Evolutionary conservation across 202 grass and related monocot species (phyloP).

Genomic region (Eragrostis tef): DNA sequence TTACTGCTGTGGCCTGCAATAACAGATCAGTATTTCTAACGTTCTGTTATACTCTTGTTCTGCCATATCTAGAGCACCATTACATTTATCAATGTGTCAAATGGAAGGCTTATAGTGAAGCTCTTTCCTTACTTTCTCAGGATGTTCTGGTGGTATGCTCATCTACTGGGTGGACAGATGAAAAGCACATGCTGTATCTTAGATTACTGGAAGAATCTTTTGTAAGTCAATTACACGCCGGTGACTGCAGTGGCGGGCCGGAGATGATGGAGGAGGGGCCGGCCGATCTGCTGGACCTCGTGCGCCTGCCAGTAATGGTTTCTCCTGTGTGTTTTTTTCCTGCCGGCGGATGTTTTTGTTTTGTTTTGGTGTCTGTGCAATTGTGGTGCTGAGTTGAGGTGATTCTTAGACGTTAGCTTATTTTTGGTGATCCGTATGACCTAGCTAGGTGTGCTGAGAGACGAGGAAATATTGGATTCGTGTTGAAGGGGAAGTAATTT

Average conservation of each 20-base stretch:
- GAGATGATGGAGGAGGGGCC: conserved; percentile 48
- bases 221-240: conserved; percentile 55
- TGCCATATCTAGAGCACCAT: background rate
- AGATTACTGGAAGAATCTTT: conserved; percentile 78
- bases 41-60: background rate
- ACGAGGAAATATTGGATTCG: background rate
- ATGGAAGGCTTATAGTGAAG: conserved; percentile 4
- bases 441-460: background rate
- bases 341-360: background rate
- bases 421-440: background rate
- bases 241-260: conserved; percentile 16
- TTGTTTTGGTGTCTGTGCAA: background rate
- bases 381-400: background rate
- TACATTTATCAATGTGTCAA: background rate
- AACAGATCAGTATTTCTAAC: background rate
- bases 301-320: conserved; percentile 43
- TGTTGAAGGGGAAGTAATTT: background rate
- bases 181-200: conserved; percentile 82
- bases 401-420: background rate
- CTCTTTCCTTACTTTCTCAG: conserved; percentile 50
- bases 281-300: conserved; percentile 41
- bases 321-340: background rate
- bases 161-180: conserved; percentile 76
- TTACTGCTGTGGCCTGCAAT: background rate
- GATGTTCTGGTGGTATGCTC: conserved; percentile 45